These are phyloP conservation scores for Pythium coloratum DNA, from an alignment of 352 stramenopile genomes.

Conservation along the genomic window DNA sequence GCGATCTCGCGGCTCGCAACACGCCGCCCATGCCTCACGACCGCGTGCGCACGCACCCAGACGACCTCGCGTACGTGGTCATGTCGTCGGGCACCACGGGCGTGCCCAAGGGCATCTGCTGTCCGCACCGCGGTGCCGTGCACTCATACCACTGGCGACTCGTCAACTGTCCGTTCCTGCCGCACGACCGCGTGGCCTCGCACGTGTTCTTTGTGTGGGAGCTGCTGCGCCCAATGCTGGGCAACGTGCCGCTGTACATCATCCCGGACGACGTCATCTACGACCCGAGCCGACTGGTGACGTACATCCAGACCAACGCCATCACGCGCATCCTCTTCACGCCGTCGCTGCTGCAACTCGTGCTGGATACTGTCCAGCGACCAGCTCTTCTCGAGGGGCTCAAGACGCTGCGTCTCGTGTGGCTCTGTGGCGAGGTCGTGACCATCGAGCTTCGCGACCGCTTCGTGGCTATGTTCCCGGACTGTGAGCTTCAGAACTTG, in stretches of 20 bases:
- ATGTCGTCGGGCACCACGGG: conserved; percentile 93
- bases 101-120: conserved; percentile 93
- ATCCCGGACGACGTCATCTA: conserved; percentile 93
- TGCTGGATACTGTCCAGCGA: conserved; percentile 69
- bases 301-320: conserved; percentile 64
- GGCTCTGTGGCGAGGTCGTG: conserved; percentile 93
- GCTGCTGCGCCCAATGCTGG: conserved; percentile 87
- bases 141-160: conserved; percentile 92
- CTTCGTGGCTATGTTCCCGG: conserved; percentile 80
- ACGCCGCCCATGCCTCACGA: conserved; percentile 51
- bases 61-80: conserved; percentile 92
- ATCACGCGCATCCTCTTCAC: conserved; percentile 95
- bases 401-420: conserved; percentile 81
- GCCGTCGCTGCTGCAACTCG: conserved; percentile 88
- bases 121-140: conserved; percentile 89
- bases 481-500: conserved; percentile 90
- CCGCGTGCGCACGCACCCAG: conserved; percentile 67
- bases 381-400: conserved; percentile 63
- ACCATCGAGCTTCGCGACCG: conserved; percentile 87
- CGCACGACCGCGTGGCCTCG: conserved; percentile 84
- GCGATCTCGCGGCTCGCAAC: conserved; percentile 28
- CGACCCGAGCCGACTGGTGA: conserved; percentile 81
- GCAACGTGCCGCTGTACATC: conserved; percentile 87
- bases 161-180: conserved; percentile 64
- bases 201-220: conserved; percentile 97